phyloP scores from a whole-genome alignment of 163 green algal genomes.

The Scenedesmus sp. region DNA sequence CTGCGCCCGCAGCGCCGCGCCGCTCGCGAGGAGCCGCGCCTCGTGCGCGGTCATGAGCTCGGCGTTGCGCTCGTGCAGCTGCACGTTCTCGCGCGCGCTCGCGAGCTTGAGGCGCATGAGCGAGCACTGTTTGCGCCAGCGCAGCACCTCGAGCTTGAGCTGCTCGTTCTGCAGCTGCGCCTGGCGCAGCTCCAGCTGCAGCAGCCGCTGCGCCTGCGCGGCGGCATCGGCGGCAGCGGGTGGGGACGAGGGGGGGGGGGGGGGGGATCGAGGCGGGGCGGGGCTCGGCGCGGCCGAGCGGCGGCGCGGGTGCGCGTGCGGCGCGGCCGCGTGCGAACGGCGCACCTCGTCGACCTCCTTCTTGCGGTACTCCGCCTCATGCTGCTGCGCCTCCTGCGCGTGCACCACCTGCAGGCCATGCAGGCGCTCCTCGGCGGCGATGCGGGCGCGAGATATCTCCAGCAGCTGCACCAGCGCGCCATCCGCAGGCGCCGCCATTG shows the following conservation, averaged over 20 bases:
- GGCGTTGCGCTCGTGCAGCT: conserved; percentile 22
- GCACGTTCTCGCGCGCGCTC: conserved; percentile 30
- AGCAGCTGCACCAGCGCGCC: no score
- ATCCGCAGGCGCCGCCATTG: no score
- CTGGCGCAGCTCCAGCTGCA: conserved; percentile 1
- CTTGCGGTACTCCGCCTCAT: conserved; percentile 14
- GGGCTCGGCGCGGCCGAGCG: no score
- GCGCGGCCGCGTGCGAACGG: no score
- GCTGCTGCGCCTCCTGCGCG: neutral
- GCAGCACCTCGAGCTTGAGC: conserved; percentile 43
- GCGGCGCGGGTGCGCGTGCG: no score
- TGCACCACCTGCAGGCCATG: neutral
- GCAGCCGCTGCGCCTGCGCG: neutral
- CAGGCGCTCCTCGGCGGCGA: no score
- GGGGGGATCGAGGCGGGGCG: no score
- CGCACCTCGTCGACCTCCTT: conserved; percentile 9
- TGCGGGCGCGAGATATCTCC: no score
- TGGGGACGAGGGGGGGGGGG: no score
- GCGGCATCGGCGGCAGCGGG: no score
- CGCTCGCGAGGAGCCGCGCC: neutral
- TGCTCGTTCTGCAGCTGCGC: conserved; percentile 26
- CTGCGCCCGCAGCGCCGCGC: neutral
- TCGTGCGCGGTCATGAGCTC: conserved; percentile 6
- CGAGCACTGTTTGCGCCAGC: conserved; percentile 34
- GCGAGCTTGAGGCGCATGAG: conserved; percentile 41